Evolutionary conservation across 129 eudicot species (phyloP).

Genomic region (Erigeron canadensis): DNA sequence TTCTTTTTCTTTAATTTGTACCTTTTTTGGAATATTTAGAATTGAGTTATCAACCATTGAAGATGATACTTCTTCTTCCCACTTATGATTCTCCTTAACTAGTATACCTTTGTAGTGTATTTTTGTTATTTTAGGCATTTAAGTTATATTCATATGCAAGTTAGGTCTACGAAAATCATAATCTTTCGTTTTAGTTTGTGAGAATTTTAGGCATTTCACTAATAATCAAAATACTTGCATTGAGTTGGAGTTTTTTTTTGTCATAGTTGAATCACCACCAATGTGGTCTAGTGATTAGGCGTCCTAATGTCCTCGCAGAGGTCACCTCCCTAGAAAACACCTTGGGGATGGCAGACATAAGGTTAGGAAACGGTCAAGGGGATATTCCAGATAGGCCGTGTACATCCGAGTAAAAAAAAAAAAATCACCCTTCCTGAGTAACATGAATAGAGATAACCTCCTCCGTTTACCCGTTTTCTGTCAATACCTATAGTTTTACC

Average conservation of each 20-base stretch:
- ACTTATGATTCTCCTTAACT: neutral
- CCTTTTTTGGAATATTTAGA: neutral
- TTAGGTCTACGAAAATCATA: constrained; percentile 9
- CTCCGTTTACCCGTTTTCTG: neutral
- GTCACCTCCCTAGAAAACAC: too few species aligned
- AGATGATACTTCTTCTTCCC: neutral
- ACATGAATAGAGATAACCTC: neutral
- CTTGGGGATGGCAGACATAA: too few species aligned
- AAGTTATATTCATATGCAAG: neutral
- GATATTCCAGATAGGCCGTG: too few species aligned
- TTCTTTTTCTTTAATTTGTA: neutral
- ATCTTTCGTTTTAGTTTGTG: constrained; percentile 4
- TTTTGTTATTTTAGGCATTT: neutral
- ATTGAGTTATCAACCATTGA: neutral
- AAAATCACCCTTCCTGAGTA: neutral
- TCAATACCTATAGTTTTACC: neutral
- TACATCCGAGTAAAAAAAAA: neutral
- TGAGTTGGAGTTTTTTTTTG: neutral
- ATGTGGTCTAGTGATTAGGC: too few species aligned
- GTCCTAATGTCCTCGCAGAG: too few species aligned
- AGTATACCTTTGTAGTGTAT: neutral
- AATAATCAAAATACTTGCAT: neutral
- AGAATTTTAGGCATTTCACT: constrained; percentile 16
- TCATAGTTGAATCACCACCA: too few species aligned
- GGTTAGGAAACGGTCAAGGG: too few species aligned